Evolutionary conservation across 2,329 filamentous ascomycete genomes (phyloP).

Genomic region (Penicillium griseofulvum): DNA sequence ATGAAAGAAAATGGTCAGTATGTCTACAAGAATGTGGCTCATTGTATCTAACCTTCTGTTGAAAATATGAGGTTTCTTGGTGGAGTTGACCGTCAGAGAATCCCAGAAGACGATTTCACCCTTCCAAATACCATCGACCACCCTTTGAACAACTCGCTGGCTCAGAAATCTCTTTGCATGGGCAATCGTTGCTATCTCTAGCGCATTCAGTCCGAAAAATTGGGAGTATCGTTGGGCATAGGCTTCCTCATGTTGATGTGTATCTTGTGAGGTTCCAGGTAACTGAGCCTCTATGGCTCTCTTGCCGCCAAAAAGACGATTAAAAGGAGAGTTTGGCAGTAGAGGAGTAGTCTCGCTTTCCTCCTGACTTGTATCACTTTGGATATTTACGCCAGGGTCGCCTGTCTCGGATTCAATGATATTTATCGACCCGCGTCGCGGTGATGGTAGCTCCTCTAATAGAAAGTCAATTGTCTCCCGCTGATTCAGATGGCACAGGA

Average conservation of each 20-base stretch:
- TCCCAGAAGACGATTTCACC: conserved; percentile 89
- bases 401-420: conserved; percentile 24
- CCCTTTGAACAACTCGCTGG: conserved; percentile 75
- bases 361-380: conserved; percentile 3
- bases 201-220: conserved; percentile 77
- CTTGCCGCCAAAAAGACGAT: conserved; percentile 32
- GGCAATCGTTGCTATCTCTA: conserved; percentile 81
- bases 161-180: conserved; percentile 81
- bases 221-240: conserved; percentile 62
- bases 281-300: conserved; percentile 34
- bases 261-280: conserved; percentile 50
- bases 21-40: conserved; percentile 22
- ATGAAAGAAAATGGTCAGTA: neutral
- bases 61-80: conserved; percentile 75
- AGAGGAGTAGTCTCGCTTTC: conserved; percentile 33
- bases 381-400: conserved; percentile 12
- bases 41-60: conserved; percentile 49
- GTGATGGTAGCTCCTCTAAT: conserved; percentile 50
- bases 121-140: conserved; percentile 80
- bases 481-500: conserved; percentile 55
- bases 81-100: conserved; percentile 66
- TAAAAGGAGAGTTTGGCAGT: conserved; percentile 24
- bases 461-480: conserved; percentile 58
- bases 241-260: conserved; percentile 44
- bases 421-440: conserved; percentile 19